These are phyloP conservation scores for Middelhovenomyces tepae DNA, from an alignment of 805 yeast species.

Conservation along the genomic window DNA sequence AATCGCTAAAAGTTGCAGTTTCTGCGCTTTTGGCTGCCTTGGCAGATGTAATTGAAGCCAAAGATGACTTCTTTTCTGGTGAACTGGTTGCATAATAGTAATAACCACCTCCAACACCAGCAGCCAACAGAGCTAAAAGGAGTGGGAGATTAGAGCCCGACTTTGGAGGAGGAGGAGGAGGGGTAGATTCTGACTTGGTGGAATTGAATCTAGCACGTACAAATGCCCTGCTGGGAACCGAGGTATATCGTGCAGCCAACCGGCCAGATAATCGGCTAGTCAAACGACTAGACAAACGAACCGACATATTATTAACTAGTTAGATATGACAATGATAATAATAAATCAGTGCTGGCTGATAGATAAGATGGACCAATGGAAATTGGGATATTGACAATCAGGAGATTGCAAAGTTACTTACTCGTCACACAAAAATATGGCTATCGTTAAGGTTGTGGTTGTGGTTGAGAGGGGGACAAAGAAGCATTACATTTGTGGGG, in stretches of 20 bases:
- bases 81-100: slow-evolving; percentile 24
- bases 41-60: slow-evolving; percentile 23
- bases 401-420: no score
- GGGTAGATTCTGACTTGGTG: slow-evolving; percentile 2
- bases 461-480: no score
- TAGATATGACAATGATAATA: no score
- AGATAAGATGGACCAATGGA: no score
- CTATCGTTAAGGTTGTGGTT: no score
- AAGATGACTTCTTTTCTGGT: slow-evolving; percentile 23
- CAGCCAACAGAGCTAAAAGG: slow-evolving; percentile 11
- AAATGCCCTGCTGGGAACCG: background rate
- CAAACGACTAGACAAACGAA: no score
- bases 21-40: slow-evolving; percentile 26
- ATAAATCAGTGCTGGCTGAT: no score
- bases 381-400: no score
- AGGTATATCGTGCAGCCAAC: slow-evolving; percentile 1
- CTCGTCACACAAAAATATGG: no score
- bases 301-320: no score
- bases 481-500: no score
- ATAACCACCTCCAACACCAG: slow-evolving; percentile 31
- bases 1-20: slow-evolving; percentile 38
- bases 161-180: slow-evolving; percentile 11
- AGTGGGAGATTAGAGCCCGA: slow-evolving; percentile 1
- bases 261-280: no score
- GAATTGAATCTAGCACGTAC: slow-evolving; percentile 7